These are phyloP conservation scores for Pisolithus orientalis DNA, from an alignment of 768 basidiomycete species.

Conservation along the genomic window DNA sequence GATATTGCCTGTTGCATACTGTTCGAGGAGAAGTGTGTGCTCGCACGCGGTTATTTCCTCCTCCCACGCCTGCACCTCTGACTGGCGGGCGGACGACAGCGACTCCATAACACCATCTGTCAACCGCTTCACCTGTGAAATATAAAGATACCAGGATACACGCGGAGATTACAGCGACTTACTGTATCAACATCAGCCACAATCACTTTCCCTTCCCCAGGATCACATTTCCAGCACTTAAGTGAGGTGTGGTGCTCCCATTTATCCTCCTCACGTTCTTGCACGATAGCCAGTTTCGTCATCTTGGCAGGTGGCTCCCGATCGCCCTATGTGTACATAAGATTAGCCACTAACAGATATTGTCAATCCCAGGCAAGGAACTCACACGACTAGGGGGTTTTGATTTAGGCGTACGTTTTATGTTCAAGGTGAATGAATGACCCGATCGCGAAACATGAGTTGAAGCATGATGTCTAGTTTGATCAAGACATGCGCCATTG, in stretches of 20 bases:
- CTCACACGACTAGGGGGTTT: constrained; percentile 60
- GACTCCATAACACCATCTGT: constrained; percentile 70
- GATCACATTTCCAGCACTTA: constrained; percentile 74
- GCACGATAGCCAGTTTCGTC: constrained; percentile 81
- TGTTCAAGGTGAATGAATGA: constrained; percentile 74
- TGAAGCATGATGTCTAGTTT: constrained; percentile 61
- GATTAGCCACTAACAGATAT: neutral
- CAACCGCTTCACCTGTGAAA: constrained; percentile 45
- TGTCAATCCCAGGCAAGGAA: constrained; percentile 4
- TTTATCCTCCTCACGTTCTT: constrained; percentile 85
- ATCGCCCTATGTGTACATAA: constrained; percentile 40
- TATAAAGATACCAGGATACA: neutral
- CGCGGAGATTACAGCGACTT: neutral
- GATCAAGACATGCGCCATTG: constrained; percentile 80
- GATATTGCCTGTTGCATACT: constrained; percentile 27
- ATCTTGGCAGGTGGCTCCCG: constrained; percentile 86
- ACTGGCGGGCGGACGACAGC: constrained; percentile 84
- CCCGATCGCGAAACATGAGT: constrained; percentile 67
- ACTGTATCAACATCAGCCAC: constrained; percentile 33
- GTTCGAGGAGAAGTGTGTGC: constrained; percentile 59
- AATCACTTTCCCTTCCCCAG: constrained; percentile 40
- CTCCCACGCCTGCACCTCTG: constrained; percentile 96
- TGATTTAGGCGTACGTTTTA: constrained; percentile 62
- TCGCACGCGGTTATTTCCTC: constrained; percentile 88
- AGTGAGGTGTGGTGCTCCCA: constrained; percentile 63